Evolutionary conservation across 1,139 yeast genomes (phyloP), one percentile per base, ranked within the genome.

Genomic region (Nakaseomyces bracarensis): DNA sequence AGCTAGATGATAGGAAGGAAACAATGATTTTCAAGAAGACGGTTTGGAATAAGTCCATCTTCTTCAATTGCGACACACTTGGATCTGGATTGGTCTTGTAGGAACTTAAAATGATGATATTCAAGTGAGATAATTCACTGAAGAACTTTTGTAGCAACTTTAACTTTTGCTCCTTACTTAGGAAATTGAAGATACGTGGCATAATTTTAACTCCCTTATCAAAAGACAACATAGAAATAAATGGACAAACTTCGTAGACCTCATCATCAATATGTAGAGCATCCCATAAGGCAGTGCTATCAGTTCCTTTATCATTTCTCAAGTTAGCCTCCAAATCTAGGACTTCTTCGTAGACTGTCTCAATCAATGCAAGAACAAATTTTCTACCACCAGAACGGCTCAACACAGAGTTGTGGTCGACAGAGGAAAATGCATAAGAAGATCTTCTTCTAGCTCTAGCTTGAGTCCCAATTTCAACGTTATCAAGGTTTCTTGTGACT

Each of bases 201-300:
- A 91, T 79, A 36, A 87, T 74, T 63, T 86, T 89, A 68, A 86
- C 79, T 45, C 95, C 93, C 67, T 91, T 91, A 57, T 84, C 85
- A 58, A 82, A 85, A 35, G 84, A 77, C 53, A 91, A 71, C 61
- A 87, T 79, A 52, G 87, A 86, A 49, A 87, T 77, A 55, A 91
- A 89, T 31, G 95, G 95, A 56, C 84, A 85, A 30, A 79, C 77
- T 60, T 63, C 65, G 49, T 73, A 78, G 20, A 67, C 61, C 16
- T 75, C 73, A 22, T 75, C 75, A 34, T 73, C 74, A 37, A 86
- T 75, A 58, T 79, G 85, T 52, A 87, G 71, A 3, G 89, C 74
- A 34, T 79, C 82, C 95, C 96, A 87, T 52, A 89, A 71, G 26
- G 68, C 72, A 20, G 70, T 65, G 27, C 77, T 75, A 50, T 77